A percentile compares a stretch with the other conserved stretches of the same genome.
These are phyloP conservation scores for Afroboletus lepidellus DNA, from an alignment of 1,284 basidiomycete genomes.

Conservation along the genomic window DNA sequence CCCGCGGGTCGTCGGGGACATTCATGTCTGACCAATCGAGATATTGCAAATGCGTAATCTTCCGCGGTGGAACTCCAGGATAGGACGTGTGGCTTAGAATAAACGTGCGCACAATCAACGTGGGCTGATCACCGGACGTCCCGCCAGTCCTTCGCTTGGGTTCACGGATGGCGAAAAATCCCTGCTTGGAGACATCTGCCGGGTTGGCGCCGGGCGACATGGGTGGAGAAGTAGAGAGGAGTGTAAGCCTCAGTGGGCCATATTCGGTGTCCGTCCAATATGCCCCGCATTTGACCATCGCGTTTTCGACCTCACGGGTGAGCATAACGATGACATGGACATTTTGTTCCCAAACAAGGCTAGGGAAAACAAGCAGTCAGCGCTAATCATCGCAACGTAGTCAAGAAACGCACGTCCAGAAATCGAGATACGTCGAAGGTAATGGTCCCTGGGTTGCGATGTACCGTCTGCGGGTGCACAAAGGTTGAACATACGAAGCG, in stretches of 20 bases:
- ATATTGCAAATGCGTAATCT: conserved; percentile 82
- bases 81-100: conserved; percentile 60
- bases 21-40: conserved; percentile 94
- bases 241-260: conserved; percentile 65
- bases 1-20: conserved; percentile 79
- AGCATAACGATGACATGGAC: conserved; percentile 85
- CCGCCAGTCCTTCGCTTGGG: conserved; percentile 6
- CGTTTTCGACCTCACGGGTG: conserved; percentile 88
- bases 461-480: conserved; percentile 77
- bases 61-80: conserved; percentile 57
- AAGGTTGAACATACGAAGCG: conserved; percentile 86
- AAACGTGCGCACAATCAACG: conserved; percentile 69
- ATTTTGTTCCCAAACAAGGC: conserved; percentile 80
- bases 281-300: conserved; percentile 85
- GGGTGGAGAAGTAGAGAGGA: conserved; percentile 60
- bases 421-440: conserved; percentile 86
- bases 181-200: conserved; percentile 22
- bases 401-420: conserved; percentile 82
- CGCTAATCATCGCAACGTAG: background rate
- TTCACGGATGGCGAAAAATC: conserved; percentile 34
- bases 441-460: conserved; percentile 97
- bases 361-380: conserved; percentile 32
- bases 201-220: conserved; percentile 15
- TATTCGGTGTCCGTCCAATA: conserved; percentile 83
- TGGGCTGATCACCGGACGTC: conserved; percentile 22